Evolutionary conservation across 108 stramenopile genomes (phyloP).

Genomic region (Discostella pseudostelligera): DNA sequence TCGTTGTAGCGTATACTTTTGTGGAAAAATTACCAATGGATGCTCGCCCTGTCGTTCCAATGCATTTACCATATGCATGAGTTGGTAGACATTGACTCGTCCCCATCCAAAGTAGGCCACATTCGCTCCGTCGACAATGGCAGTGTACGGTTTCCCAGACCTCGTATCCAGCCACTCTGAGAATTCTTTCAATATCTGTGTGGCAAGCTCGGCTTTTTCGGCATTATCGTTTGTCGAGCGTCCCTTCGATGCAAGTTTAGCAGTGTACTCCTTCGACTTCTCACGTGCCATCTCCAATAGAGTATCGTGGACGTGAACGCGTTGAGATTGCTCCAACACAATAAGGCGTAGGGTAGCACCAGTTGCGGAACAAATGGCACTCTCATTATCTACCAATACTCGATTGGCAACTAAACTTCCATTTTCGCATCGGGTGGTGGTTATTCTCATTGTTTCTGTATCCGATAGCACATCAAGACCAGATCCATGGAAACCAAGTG

Average conservation of each 20-base stretch:
- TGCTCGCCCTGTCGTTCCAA: slow-evolving; percentile 54
- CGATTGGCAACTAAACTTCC: slow-evolving; percentile 36
- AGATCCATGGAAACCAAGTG: slow-evolving; percentile 28
- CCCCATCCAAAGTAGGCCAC: slow-evolving; percentile 57
- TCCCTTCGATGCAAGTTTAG: slow-evolving; percentile 37
- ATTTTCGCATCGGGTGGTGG: slow-evolving; percentile 16
- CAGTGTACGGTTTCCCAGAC: slow-evolving; percentile 36
- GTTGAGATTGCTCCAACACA: slow-evolving; percentile 40
- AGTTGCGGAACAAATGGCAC: slow-evolving; percentile 42
- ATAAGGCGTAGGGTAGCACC: slow-evolving; percentile 45
- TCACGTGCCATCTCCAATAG: slow-evolving; percentile 43
- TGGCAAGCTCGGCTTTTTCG: slow-evolving; percentile 45
- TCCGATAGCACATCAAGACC: slow-evolving; percentile 25
- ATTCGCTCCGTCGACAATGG: slow-evolving; percentile 50
- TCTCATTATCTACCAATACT: slow-evolving; percentile 36
- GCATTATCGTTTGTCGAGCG: slow-evolving; percentile 32
- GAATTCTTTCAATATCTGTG: slow-evolving; percentile 41
- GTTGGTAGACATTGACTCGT: slow-evolving; percentile 42
- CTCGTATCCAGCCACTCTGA: slow-evolving; percentile 45
- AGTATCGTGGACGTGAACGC: slow-evolving; percentile 44
- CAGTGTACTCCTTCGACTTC: slow-evolving; percentile 45
- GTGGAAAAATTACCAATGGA: slow-evolving; percentile 40
- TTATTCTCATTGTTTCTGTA: slow-evolving; percentile 29
- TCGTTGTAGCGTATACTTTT: slow-evolving; percentile 46
- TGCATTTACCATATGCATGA: slow-evolving; percentile 61